Conservation (phyloP, 768 basidiomycete genomes). For the Tephrocybe sp. region DNA sequence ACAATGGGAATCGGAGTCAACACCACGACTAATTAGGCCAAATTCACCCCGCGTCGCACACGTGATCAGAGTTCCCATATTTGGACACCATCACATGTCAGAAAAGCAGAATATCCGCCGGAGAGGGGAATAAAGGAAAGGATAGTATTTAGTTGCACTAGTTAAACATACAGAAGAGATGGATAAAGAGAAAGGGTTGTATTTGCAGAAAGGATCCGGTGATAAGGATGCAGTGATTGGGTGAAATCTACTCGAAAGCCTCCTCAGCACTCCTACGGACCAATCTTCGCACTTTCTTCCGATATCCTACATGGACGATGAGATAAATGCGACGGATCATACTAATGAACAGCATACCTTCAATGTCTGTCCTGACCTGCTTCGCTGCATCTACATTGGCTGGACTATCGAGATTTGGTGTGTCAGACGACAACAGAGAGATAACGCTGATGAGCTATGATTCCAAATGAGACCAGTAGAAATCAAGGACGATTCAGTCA, state of each 20-base stretch:
- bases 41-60: slow-evolving; percentile 14
- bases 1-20: neutral
- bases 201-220: slow-evolving; percentile 5
- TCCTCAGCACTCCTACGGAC: slow-evolving; percentile 89
- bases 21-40: slow-evolving; percentile 8
- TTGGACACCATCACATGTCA: neutral
- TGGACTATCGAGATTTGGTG: slow-evolving; percentile 88
- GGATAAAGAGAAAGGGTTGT: slow-evolving; percentile 9
- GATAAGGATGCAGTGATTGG: slow-evolving; percentile 8
- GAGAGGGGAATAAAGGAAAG: neutral
- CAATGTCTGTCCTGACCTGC: slow-evolving; percentile 66
- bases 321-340: neutral
- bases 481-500: neutral
- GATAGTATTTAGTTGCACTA: slow-evolving; percentile 6
- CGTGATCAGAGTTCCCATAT: slow-evolving; percentile 12
- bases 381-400: slow-evolving; percentile 97
- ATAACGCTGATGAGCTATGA: slow-evolving; percentile 91
- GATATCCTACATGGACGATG: slow-evolving; percentile 57
- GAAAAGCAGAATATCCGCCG: neutral
- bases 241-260: slow-evolving; percentile 56
- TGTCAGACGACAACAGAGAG: slow-evolving; percentile 89
- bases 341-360: slow-evolving; percentile 39
- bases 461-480: slow-evolving; percentile 10
- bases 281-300: slow-evolving; percentile 93
- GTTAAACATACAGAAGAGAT: slow-evolving; percentile 7